Conservation (phyloP, 768 basidiomycete species). For the Lyophyllum semitale region DNA sequence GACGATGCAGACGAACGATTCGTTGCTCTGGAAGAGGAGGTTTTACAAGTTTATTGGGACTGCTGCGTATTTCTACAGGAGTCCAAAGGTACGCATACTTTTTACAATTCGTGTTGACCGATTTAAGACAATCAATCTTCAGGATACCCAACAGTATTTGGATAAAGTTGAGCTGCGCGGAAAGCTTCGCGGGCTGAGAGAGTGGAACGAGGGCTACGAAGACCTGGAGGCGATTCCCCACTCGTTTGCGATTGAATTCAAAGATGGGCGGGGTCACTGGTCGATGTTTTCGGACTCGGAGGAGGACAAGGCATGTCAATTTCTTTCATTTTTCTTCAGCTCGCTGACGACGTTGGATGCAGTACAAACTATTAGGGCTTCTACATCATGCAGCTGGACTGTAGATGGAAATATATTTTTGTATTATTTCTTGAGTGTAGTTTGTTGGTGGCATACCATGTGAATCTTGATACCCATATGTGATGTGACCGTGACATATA, state of each 20-base stretch:
- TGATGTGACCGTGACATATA: conserved; percentile 18
- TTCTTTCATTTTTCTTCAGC: not conserved
- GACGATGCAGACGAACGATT: conserved; percentile 56
- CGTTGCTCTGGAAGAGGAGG: conserved; percentile 63
- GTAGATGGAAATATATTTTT: conserved; percentile 18
- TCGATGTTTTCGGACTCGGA: conserved; percentile 63
- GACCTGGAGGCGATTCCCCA: conserved; percentile 65
- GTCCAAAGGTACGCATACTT: conserved; percentile 43
- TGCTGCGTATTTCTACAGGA: conserved; percentile 50
- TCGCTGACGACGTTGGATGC: conserved; percentile 8
- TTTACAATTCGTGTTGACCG: not conserved
- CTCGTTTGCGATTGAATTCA: conserved; percentile 68
- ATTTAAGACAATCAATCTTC: conserved; percentile 1
- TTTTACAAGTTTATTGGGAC: conserved; percentile 58
- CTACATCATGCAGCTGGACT: conserved; percentile 45
- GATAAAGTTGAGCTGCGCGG: conserved; percentile 51
- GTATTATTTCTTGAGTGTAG: conserved; percentile 2
- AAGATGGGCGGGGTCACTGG: conserved; percentile 49
- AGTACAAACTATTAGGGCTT: conserved; percentile 51
- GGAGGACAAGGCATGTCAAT: conserved; percentile 55
- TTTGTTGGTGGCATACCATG: conserved; percentile 6
- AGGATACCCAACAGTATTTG: conserved; percentile 41
- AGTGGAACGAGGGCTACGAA: conserved; percentile 71
- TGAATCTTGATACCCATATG: conserved; percentile 8
- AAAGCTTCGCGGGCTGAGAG: conserved; percentile 47